Base-by-base conservation (phyloP, 2,329 filamentous ascomycete genomes). In the Trichoderma sp. region DNA sequence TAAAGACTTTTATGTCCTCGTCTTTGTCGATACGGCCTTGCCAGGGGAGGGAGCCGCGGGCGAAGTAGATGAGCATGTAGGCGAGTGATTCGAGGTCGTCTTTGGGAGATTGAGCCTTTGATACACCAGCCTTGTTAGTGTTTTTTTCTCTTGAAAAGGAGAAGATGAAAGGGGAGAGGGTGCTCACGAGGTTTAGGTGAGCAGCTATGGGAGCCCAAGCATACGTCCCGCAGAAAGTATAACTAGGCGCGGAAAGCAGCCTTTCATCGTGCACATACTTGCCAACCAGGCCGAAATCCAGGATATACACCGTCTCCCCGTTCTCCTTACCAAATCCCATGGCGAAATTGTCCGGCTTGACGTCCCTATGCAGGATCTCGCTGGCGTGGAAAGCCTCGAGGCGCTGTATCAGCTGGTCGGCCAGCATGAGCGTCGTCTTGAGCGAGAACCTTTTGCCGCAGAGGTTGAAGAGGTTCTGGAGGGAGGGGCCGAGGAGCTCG, bases 401-500 rank as follows among this genome's bases (percentile, higher is more conserved):
- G 15, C 72, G 70, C 10, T 67, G 65, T 5, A 74, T 70, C 12
- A 69, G 53, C 67, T 74, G 70, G 25, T 74, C 71, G 10, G 68
- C 72, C 1, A 74, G 53, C 7, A 73, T 69, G 35, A 74, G 72
- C 9, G 71, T 58, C 6, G 72, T 74, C 68, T 74, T 74, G 53
- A 73, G 70, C 5, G 71, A 73, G 48, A 74, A 71, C 2, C 34
- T 17, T 7, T 64, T 53, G 54, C 53, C 60, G 67, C 72, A 74
- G 54, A 68, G 71, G 42, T 70, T 69, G 66, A 73, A 90, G 25
- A 92, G 82, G 75, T 91, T 89, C 79, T 91, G 88, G 76, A 92
- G 83, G 71, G 86, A 89, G 54, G 90, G 89, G 67, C 90, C 89
- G 68, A 76, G 72, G 52, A 74, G 64, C 17, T 75, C 72, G 29